These are phyloP conservation scores for Kernera saxatilis DNA, from an alignment of 345 rosid genomes.

Conservation along the genomic window DNA sequence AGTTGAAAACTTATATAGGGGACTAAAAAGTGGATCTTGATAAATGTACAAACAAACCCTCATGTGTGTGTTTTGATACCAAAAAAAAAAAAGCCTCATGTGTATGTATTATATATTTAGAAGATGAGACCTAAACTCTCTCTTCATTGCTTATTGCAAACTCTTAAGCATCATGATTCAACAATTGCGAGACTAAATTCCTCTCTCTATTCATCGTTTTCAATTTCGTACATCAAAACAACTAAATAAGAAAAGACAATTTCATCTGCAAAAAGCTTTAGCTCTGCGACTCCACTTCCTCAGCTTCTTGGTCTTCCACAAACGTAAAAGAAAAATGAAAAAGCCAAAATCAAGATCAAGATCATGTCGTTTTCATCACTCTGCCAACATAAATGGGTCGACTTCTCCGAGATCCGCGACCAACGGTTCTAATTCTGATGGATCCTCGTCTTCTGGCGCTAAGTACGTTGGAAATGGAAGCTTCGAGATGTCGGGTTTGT, in stretches of 20 bases:
- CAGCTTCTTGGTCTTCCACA: constrained; percentile 10
- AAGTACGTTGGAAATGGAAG: constrained; percentile 94
- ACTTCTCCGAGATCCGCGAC: constrained; percentile 79
- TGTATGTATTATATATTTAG: not conserved
- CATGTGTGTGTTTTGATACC: too few relatives aligned
- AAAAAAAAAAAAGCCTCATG: too few relatives aligned
- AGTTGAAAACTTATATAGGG: constrained; percentile 1
- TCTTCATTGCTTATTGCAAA: constrained; percentile 30
- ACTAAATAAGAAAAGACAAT: constrained; percentile 12
- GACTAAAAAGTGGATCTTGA: constrained; percentile 4
- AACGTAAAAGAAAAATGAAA: not conserved
- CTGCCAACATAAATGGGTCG: constrained; percentile 84
- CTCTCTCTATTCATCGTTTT: constrained; percentile 20
- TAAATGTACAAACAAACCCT: too few relatives aligned
- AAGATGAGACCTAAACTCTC: not conserved
- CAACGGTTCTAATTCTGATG: constrained; percentile 41
- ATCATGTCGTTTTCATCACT: constrained; percentile 31
- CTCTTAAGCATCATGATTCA: not conserved
- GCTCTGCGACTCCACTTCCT: constrained; percentile 12
- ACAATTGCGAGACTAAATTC: constrained; percentile 21
- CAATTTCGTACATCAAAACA: constrained; percentile 25
- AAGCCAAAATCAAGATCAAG: not conserved
- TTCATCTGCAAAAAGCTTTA: constrained; percentile 16
- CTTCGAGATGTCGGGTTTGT: constrained; percentile 61
- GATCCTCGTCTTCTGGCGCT: constrained; percentile 55